Evolutionary conservation across 192 early-diverging fungal genomes (phyloP), one percentile per base, ranked within the genome.

Genomic region (Coemansia guatemalensis): DNA sequence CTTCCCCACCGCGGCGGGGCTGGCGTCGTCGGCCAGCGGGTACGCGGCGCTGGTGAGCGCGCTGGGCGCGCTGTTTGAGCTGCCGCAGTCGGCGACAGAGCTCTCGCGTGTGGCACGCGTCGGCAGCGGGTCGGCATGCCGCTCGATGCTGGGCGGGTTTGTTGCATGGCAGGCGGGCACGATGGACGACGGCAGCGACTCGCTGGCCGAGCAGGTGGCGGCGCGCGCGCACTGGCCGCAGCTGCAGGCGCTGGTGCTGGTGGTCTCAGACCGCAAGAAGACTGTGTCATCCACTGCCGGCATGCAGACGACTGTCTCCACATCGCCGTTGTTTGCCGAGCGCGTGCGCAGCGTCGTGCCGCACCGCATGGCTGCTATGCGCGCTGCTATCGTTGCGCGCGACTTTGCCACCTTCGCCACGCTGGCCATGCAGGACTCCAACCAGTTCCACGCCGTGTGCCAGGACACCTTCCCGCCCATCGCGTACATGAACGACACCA

Each of bases 361-460:
- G 20, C 74, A 83, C 59, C 85, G 94, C 33, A 98, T 99, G 96
- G 75, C 82, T 18, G 86, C 81, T 1, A 99, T 99, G 89, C 88
- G 85, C 58, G 61, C 79, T n/a, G 95, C 97, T 11, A 97, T 99
- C 69, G 63, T 65, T 11, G 71, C 67, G 29, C 83, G 88, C 62
- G 90, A 99, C 71, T 99, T 98, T 82, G 85, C 90, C 58, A 55
- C 73, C 6, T 99, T 99, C 83, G 97, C 93, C 29, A 91, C 95
- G 74, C 64, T 96, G 58, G 96, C 97, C 58, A 99, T 99, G 96
- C 82, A 75, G 55, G 97, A 99, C 74, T 97, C 95, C 21, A 99
- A 99, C 88, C 93, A 95, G 80, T 99, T 99, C 90, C 97, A 99
- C 74, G 92, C 96, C 32, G 90, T 94, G 33, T 98, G 96, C 74